Percentiles rank a stretch among this genome's conserved stretches.
Conservation (phyloP, 1,139 yeast genomes). For the Kurtzmaniella natalensis region DNA sequence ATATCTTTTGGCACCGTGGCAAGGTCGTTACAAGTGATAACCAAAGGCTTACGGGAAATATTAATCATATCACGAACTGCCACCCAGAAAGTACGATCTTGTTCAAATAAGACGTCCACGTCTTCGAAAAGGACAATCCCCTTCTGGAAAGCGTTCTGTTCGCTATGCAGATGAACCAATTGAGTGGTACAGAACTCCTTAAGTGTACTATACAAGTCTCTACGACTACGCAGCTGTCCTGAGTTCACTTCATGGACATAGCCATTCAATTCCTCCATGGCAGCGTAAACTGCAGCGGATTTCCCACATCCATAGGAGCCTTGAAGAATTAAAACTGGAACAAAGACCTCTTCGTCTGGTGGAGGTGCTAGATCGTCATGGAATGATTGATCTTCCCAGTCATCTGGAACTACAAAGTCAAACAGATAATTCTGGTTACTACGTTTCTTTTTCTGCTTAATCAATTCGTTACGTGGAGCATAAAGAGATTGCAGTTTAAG, state of each 20-base stretch:
- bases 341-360: slow-evolving; percentile 27
- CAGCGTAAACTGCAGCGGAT: slow-evolving; percentile 68
- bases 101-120: slow-evolving; percentile 76
- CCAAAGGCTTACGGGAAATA: slow-evolving; percentile 73
- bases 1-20: slow-evolving; percentile 52
- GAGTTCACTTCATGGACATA: slow-evolving; percentile 82
- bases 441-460: slow-evolving; percentile 20
- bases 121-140: slow-evolving; percentile 82
- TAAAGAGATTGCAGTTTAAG: slow-evolving; percentile 29
- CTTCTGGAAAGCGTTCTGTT: slow-evolving; percentile 42
- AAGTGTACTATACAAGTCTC: slow-evolving; percentile 60
- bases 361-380: too few species aligned
- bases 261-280: slow-evolving; percentile 60
- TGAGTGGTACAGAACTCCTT: slow-evolving; percentile 85
- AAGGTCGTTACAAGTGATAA: slow-evolving; percentile 65
- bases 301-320: slow-evolving; percentile 82
- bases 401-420: slow-evolving; percentile 32
- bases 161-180: slow-evolving; percentile 54
- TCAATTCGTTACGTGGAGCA: slow-evolving; percentile 24
- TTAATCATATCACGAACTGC: slow-evolving; percentile 61
- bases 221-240: slow-evolving; percentile 66
- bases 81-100: slow-evolving; percentile 78
- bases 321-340: slow-evolving; percentile 61
- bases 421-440: slow-evolving; percentile 14
- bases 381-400: slow-evolving; percentile 14